These are phyloP conservation scores for Platanthera guangdongensis DNA, from an alignment of 106 monocot genomes.

Conservation along the genomic window DNA sequence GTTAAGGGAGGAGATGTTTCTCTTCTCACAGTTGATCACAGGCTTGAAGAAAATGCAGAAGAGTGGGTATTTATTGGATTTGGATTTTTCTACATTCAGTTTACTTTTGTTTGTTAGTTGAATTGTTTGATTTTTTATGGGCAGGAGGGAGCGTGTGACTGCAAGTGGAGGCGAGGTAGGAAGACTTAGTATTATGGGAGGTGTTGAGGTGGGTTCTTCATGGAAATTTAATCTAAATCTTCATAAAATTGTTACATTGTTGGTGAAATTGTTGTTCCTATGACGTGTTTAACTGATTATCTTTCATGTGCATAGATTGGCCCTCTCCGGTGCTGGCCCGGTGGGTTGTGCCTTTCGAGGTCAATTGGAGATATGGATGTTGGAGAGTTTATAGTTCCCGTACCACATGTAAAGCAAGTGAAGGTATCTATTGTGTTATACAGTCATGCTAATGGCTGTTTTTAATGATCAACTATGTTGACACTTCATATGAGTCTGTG, in stretches of 20 bases:
- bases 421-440: constrained; percentile 38
- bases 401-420: constrained; percentile 93
- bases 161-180: constrained; percentile 78
- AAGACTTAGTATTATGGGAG: constrained; percentile 69
- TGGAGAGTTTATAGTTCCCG: constrained; percentile 88
- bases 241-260: not conserved
- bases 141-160: constrained; percentile 66
- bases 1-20: constrained; percentile 59
- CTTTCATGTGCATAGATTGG: constrained; percentile 49
- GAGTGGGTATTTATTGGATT: constrained; percentile 37
- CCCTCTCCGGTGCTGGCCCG: constrained; percentile 90
- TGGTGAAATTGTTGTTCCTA: not conserved
- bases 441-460: too few species aligned
- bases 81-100: not conserved
- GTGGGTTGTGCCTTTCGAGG: constrained; percentile 82
- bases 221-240: not conserved
- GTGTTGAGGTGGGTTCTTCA: constrained; percentile 45
- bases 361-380: constrained; percentile 95
- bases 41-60: constrained; percentile 89
- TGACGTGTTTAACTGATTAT: not conserved
- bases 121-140: constrained; percentile 3
- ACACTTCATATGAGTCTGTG: too few species aligned
- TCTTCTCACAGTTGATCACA: constrained; percentile 80
- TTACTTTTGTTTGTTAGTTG: constrained; percentile 2
- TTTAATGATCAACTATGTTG: too few species aligned